A percentile compares a stretch with the other conserved stretches of the same genome.
These are phyloP conservation scores for Phtheirospermum japonicum DNA, from an alignment of 257 asterid species.

Conservation along the genomic window DNA sequence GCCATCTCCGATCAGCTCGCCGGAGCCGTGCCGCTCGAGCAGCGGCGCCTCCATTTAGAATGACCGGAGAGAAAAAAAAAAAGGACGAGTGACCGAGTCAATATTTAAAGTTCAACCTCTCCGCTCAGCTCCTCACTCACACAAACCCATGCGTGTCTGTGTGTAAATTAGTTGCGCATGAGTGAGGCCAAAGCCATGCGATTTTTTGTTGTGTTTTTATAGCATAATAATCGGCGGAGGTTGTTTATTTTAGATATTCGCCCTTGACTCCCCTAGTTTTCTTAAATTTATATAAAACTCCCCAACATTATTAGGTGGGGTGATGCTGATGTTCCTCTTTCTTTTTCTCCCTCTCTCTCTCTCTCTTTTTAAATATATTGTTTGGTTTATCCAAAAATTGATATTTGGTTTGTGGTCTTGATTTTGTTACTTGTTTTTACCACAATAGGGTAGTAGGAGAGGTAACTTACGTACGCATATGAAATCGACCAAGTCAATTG, in stretches of 20 bases:
- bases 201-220: background rate
- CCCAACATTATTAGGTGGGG: background rate
- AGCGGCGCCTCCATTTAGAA: slow-evolving; percentile 43
- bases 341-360: no score
- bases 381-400: no score
- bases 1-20: slow-evolving; percentile 33
- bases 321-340: no score
- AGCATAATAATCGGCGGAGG: background rate
- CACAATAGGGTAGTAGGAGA: no score
- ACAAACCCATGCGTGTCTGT: slow-evolving; percentile 6
- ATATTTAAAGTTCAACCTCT: background rate
- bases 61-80: background rate
- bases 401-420: no score
- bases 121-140: background rate
- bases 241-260: background rate
- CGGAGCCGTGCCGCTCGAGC: slow-evolving; percentile 32
- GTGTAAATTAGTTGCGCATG: slow-evolving; percentile 20
- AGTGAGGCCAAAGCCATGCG: slow-evolving; percentile 24
- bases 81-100: slow-evolving; percentile 16
- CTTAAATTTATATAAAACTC: background rate
- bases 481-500: no score
- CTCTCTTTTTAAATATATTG: no score
- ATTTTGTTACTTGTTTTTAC: no score
- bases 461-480: no score
- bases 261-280: background rate